Percentiles rank a stretch among this genome's conserved stretches.
Conservation (phyloP, 345 rosid species). For the Punica granatum region DNA sequence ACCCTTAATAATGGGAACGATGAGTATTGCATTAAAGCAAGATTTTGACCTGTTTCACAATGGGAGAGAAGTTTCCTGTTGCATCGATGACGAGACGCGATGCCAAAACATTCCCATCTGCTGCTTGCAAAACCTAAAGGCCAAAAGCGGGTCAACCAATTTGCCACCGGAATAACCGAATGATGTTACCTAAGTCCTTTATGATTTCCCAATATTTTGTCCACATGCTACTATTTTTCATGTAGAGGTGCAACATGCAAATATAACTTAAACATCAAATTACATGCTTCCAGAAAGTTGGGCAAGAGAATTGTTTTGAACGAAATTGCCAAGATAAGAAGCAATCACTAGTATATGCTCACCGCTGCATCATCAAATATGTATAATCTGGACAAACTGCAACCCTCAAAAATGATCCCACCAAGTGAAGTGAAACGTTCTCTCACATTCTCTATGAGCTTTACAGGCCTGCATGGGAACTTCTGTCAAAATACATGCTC, state of each 20-base stretch:
- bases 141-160: not conserved
- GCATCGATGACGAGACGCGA: slow-evolving; percentile 79
- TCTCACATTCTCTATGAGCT: slow-evolving; percentile 77
- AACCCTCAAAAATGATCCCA: slow-evolving; percentile 76
- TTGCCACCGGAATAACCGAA: not conserved
- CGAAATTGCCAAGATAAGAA: no score
- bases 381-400: slow-evolving; percentile 51
- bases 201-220: not conserved
- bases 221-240: no score
- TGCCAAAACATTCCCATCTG: slow-evolving; percentile 53
- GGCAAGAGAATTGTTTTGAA: no score
- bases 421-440: slow-evolving; percentile 67
- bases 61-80: slow-evolving; percentile 94
- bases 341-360: slow-evolving; percentile 18
- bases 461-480: slow-evolving; percentile 56
- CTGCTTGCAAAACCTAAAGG: slow-evolving; percentile 56
- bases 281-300: not conserved
- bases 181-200: not conserved
- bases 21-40: not conserved
- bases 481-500: not conserved
- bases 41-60: slow-evolving; percentile 66
- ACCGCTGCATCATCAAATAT: slow-evolving; percentile 71
- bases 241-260: no score
- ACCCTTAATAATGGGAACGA: not conserved
- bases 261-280: no score